A percentile compares a stretch with the other conserved stretches of the same genome.
These are phyloP conservation scores for Pleurotus platypus DNA, from an alignment of 768 basidiomycete genomes.

Conservation along the genomic window DNA sequence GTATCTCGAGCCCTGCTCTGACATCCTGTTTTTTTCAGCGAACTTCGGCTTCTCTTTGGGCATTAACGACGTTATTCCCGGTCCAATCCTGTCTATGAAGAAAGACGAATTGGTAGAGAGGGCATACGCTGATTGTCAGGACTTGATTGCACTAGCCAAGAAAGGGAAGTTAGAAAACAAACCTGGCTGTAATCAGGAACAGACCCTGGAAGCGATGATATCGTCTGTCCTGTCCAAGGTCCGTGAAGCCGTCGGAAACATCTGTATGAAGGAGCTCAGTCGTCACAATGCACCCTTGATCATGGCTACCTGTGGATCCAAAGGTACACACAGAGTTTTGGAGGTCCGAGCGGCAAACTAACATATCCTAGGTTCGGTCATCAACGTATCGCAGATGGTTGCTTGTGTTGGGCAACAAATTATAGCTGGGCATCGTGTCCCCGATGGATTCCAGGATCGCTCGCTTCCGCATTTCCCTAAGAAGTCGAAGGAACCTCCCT, in stretches of 20 bases:
- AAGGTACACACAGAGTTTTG: constrained; percentile 53
- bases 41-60: constrained; percentile 98
- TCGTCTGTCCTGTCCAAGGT: constrained; percentile 93
- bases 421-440: constrained; percentile 96
- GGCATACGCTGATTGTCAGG: constrained; percentile 85
- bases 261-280: constrained; percentile 98
- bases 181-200: constrained; percentile 95
- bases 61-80: constrained; percentile 98
- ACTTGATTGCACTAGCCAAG: constrained; percentile 86
- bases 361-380: constrained; percentile 70
- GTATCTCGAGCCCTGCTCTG: background rate
- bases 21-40: constrained; percentile 44
- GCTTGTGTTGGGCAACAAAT: constrained; percentile 99
- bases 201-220: constrained; percentile 95
- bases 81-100: constrained; percentile 70
- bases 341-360: background rate
- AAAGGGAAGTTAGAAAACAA: constrained; percentile 92
- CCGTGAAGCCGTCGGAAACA: constrained; percentile 92
- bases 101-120: constrained; percentile 86
- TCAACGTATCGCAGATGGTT: constrained; percentile 99
- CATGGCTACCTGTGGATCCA: constrained; percentile 99
- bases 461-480: constrained; percentile 99
- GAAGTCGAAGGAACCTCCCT: constrained; percentile 92
- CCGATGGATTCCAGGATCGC: constrained; percentile 98
- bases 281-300: constrained; percentile 95